Conservation (phyloP, 148 eudicot species). For the Persicaria tinctoria region DNA sequence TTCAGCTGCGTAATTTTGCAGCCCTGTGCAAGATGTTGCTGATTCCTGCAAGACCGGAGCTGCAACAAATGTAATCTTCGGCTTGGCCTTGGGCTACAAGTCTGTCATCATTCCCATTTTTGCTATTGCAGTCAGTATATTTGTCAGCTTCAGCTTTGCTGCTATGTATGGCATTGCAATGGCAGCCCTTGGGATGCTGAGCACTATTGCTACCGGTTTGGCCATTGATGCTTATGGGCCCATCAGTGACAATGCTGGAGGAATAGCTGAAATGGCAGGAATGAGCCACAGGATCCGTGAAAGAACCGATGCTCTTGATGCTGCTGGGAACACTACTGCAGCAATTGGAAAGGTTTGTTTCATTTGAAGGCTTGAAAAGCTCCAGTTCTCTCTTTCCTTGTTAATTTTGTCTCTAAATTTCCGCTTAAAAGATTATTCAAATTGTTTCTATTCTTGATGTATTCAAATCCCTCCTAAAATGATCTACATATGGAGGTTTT, state of each 20-base stretch:
- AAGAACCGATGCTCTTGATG: constrained; percentile 31
- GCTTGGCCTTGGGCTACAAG: constrained; percentile 68
- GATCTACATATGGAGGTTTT: no score
- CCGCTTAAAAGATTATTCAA: neutral
- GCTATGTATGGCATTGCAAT: constrained; percentile 22
- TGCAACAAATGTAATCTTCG: constrained; percentile 70
- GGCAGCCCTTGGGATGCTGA: constrained; percentile 32
- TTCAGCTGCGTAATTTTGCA: constrained; percentile 16
- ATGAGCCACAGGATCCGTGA: constrained; percentile 33
- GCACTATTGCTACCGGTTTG: constrained; percentile 33
- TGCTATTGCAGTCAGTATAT: constrained; percentile 17
- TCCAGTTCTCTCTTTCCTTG: no score
- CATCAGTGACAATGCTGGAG: constrained; percentile 35
- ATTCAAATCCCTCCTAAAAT: neutral
- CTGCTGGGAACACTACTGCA: constrained; percentile 32
- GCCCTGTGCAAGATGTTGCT: constrained; percentile 77
- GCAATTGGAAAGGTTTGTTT: constrained; percentile 29
- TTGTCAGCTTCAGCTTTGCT: constrained; percentile 21
- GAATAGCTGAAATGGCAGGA: constrained; percentile 33
- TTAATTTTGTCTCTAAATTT: neutral
- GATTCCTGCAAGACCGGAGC: constrained; percentile 79
- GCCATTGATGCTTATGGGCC: constrained; percentile 36
- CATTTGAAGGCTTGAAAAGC: neutral
- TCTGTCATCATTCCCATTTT: constrained; percentile 27
- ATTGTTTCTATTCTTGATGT: neutral